Evolutionary conservation across 495 filamentous ascomycete genomes (phyloP).

Genomic region (Stereocaulon alpinum): DNA sequence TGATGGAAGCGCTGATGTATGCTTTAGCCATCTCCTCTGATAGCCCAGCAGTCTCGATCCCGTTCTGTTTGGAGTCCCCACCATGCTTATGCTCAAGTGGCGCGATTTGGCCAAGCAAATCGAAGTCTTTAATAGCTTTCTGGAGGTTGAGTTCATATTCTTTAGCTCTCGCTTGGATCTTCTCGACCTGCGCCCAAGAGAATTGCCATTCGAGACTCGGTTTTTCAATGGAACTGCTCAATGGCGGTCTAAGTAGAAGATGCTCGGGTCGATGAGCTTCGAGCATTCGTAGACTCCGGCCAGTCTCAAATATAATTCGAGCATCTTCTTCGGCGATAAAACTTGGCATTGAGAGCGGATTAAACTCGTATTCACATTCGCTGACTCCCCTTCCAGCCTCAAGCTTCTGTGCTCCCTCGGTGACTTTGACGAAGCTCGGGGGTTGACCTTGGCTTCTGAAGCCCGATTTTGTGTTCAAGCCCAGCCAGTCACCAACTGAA

Average conservation of each 20-base stretch:
- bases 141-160: slow-evolving; percentile 50
- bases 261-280: slow-evolving; percentile 66
- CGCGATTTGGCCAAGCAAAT: neutral
- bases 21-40: slow-evolving; percentile 39
- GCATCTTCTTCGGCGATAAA: slow-evolving; percentile 58
- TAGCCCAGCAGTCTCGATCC: slow-evolving; percentile 39
- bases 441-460: slow-evolving; percentile 33
- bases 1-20: slow-evolving; percentile 41
- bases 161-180: slow-evolving; percentile 48
- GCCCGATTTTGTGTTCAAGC: slow-evolving; percentile 48
- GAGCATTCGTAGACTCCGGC: slow-evolving; percentile 64
- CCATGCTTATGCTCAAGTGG: slow-evolving; percentile 10
- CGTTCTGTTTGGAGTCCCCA: neutral
- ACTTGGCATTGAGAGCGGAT: slow-evolving; percentile 50
- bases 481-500: slow-evolving; percentile 67
- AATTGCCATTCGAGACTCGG: slow-evolving; percentile 62
- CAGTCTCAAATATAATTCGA: slow-evolving; percentile 62
- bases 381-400: slow-evolving; percentile 42
- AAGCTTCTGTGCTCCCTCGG: slow-evolving; percentile 44
- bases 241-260: slow-evolving; percentile 48
- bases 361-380: slow-evolving; percentile 48
- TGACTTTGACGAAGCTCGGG: slow-evolving; percentile 50
- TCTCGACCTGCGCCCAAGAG: slow-evolving; percentile 62
- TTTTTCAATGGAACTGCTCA: slow-evolving; percentile 35
- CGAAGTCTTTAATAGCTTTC: slow-evolving; percentile 30